Percentiles rank a stretch among this genome's conserved stretches.
Evolutionary conservation across 2,329 filamentous ascomycete genomes (phyloP).

Genomic region (Beauveria bassiana): DNA sequence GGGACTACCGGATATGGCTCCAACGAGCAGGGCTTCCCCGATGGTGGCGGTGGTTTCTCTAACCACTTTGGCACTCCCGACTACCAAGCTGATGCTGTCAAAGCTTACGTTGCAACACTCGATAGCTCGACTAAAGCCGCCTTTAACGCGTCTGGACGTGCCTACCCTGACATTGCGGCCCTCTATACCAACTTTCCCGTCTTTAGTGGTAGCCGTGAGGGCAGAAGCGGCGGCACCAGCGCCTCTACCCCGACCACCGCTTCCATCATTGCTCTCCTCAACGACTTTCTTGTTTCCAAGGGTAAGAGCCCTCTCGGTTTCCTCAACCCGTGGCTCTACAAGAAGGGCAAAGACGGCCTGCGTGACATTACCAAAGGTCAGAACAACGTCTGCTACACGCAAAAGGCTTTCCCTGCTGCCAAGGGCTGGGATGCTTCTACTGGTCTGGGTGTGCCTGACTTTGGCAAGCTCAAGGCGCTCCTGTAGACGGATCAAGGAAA

Average conservation of each 20-base stretch:
- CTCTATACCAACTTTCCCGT: constrained; percentile 3
- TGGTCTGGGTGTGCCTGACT: constrained; percentile 10
- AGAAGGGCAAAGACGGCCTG: constrained; percentile 15
- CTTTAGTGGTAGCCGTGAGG: background rate
- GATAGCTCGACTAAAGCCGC: background rate
- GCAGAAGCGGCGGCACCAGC: constrained; percentile 16
- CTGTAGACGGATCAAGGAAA: background rate
- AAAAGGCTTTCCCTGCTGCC: constrained; percentile 9
- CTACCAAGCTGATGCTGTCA: constrained; percentile 3
- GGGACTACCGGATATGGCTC: constrained; percentile 4
- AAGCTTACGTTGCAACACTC: background rate
- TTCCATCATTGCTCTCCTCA: constrained; percentile 34
- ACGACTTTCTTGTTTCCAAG: constrained; percentile 31
- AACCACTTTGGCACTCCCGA: constrained; percentile 7
- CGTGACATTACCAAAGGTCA: constrained; percentile 16
- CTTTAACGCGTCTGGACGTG: constrained; percentile 10
- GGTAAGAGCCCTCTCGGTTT: constrained; percentile 33
- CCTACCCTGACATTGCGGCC: constrained; percentile 7
- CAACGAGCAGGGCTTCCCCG: background rate
- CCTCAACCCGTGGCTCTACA: constrained; percentile 35
- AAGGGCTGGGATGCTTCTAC: constrained; percentile 21
- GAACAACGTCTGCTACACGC: constrained; percentile 13
- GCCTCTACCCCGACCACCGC: constrained; percentile 35
- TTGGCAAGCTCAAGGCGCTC: constrained; percentile 5
- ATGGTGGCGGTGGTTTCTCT: constrained; percentile 10